Conservation (phyloP, 768 basidiomycete genomes). For the Leucosporidium scottii region DNA sequence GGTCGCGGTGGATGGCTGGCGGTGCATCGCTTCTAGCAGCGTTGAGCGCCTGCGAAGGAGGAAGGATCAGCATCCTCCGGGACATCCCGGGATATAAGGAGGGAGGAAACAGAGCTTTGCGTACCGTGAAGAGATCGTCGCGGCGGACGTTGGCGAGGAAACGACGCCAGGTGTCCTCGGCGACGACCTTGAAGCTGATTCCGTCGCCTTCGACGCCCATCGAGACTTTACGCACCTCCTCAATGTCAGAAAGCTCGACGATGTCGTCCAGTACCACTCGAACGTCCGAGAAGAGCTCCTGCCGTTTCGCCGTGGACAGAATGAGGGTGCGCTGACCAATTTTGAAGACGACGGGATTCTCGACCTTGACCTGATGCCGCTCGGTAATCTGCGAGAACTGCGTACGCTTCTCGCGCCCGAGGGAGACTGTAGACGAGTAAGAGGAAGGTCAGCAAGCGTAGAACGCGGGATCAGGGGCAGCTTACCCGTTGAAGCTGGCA, state of each 20-base stretch:
- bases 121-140: not conserved
- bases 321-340: slow-evolving; percentile 66
- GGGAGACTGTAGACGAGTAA: slow-evolving; percentile 45
- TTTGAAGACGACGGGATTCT: slow-evolving; percentile 63
- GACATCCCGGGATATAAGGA: too few relatives aligned
- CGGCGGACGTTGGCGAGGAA: slow-evolving; percentile 2
- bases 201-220: slow-evolving; percentile 43
- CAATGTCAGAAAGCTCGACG: slow-evolving; percentile 68
- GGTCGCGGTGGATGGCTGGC: slow-evolving; percentile 50
- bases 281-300: slow-evolving; percentile 59
- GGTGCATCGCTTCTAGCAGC: not conserved
- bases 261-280: slow-evolving; percentile 75
- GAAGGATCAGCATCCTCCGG: not conserved
- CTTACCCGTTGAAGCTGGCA: slow-evolving; percentile 46
- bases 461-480: slow-evolving; percentile 53
- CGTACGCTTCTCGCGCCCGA: slow-evolving; percentile 57
- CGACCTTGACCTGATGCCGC: slow-evolving; percentile 58
- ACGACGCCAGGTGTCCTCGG: slow-evolving; percentile 44
- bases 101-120: not conserved
- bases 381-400: slow-evolving; percentile 60
- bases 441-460: not conserved
- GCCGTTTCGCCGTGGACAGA: slow-evolving; percentile 64
- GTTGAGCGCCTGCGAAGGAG: not conserved
- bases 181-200: slow-evolving; percentile 42
- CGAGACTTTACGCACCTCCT: slow-evolving; percentile 75